A percentile compares a stretch with the other conserved stretches of the same genome.
phyloP scores from a whole-genome alignment of 768 basidiomycete genomes.

The Auricularia heimuer region DNA sequence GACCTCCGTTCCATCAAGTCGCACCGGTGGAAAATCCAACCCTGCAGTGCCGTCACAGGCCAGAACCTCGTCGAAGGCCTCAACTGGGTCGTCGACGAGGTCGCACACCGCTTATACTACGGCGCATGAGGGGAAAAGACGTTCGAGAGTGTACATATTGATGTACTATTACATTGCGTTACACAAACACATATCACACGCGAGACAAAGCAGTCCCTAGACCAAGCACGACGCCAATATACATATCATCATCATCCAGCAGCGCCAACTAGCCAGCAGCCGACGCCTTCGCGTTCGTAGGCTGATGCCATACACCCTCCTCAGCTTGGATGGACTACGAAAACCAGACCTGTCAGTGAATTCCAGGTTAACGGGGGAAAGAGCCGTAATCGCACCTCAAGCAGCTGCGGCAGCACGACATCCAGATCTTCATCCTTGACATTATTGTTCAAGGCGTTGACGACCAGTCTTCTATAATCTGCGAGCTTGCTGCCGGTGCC shows the following conservation, averaged over 20 bases:
- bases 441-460: not conserved
- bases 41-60: conserved; percentile 90
- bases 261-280: not conserved
- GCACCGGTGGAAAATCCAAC: conserved; percentile 81
- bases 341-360: not conserved
- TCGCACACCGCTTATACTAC: conserved; percentile 83
- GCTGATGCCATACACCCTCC: not conserved
- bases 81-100: conserved; percentile 86
- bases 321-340: not conserved
- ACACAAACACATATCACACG: not conserved
- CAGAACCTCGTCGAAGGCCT: conserved; percentile 75
- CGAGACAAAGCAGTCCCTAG: not conserved
- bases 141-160: not conserved
- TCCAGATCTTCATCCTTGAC: not conserved
- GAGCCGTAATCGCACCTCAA: not conserved
- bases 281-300: not conserved
- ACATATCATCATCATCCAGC: not conserved
- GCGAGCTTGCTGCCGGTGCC: conserved; percentile 85
- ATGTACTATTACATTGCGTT: not conserved
- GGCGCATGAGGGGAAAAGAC: conserved; percentile 26
- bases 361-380: not conserved
- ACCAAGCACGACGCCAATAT: not conserved
- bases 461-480: conserved; percentile 78
- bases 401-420: not conserved
- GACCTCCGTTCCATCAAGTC: conserved; percentile 72